Percentiles rank a stretch among this genome's conserved stretches.
phyloP scores from a whole-genome alignment of 1,139 yeast genomes.

The Zygosaccharomyces sapae region DNA sequence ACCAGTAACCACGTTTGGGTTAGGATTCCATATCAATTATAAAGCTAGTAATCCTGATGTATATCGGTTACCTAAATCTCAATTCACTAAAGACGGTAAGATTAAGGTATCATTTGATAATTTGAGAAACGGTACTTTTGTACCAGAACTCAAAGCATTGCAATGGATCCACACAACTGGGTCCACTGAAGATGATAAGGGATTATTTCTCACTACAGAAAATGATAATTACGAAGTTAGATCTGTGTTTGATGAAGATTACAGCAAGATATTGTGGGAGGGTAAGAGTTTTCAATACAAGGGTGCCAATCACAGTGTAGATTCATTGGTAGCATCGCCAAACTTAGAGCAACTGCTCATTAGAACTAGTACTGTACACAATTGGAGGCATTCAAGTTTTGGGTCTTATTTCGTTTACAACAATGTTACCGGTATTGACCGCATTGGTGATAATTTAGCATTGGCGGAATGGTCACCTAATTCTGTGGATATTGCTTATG shows the following conservation, averaged over 20 bases:
- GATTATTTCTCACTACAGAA: slow-evolving; percentile 35
- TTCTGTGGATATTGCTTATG: slow-evolving; percentile 64
- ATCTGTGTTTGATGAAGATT: slow-evolving; percentile 43
- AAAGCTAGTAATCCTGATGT: slow-evolving; percentile 5
- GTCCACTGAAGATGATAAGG: slow-evolving; percentile 34
- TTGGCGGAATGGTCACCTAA: slow-evolving; percentile 78
- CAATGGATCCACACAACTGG: slow-evolving; percentile 64
- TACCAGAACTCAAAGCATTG: slow-evolving; percentile 47
- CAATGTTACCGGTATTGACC: slow-evolving; percentile 35
- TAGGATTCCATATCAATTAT: not conserved
- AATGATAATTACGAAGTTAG: slow-evolving; percentile 34
- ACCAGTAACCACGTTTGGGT: not conserved
- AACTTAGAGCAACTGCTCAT: slow-evolving; percentile 55
- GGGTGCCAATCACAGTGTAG: slow-evolving; percentile 45
- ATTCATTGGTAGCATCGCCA: slow-evolving; percentile 58
- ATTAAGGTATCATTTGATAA: slow-evolving; percentile 38
- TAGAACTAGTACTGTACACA: slow-evolving; percentile 51
- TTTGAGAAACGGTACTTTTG: slow-evolving; percentile 49
- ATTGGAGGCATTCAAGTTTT: slow-evolving; percentile 80
- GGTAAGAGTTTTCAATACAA: slow-evolving; percentile 45
- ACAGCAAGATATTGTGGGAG: slow-evolving; percentile 46
- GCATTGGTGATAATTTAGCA: slow-evolving; percentile 37
- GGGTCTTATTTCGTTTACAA: slow-evolving; percentile 67
- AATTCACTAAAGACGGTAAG: slow-evolving; percentile 22
- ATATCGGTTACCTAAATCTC: slow-evolving; percentile 17